phyloP scores from a whole-genome alignment of 306 rosid genomes.

The Sicyos edulis region DNA sequence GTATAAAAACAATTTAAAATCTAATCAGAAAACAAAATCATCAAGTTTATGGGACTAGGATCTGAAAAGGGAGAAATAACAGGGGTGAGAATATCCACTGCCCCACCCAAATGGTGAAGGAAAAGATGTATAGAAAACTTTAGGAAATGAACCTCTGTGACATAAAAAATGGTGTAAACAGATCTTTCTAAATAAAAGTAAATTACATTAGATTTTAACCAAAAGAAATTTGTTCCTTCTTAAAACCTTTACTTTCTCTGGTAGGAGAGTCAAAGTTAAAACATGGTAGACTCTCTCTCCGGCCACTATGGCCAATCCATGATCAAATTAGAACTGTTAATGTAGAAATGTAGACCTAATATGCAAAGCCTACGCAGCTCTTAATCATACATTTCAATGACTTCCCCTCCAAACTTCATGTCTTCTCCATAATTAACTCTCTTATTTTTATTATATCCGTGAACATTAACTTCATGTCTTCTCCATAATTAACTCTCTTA shows the following conservation, averaged over 20 bases:
- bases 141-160: not conserved
- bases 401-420: not conserved
- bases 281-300: not conserved
- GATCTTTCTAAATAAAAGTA: not conserved
- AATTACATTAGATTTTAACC: not conserved
- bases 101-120: too few species aligned
- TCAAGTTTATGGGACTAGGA: too few species aligned
- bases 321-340: slow-evolving; percentile 6
- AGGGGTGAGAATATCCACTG: too few species aligned
- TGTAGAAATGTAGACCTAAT: not conserved
- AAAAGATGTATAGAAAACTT: not conserved
- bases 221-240: not conserved
- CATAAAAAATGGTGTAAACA: not conserved
- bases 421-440: not conserved
- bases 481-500: too few species aligned
- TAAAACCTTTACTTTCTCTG: not conserved
- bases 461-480: not conserved
- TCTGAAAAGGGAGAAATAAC: too few species aligned
- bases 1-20: too few species aligned
- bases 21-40: too few species aligned
- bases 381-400: not conserved
- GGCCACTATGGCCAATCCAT: not conserved
- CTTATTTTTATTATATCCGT: too few species aligned
- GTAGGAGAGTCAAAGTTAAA: not conserved
- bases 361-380: not conserved